Base-by-base conservation (phyloP, 345 rosid species). In the Aquilaria yunnanensis region DNA sequence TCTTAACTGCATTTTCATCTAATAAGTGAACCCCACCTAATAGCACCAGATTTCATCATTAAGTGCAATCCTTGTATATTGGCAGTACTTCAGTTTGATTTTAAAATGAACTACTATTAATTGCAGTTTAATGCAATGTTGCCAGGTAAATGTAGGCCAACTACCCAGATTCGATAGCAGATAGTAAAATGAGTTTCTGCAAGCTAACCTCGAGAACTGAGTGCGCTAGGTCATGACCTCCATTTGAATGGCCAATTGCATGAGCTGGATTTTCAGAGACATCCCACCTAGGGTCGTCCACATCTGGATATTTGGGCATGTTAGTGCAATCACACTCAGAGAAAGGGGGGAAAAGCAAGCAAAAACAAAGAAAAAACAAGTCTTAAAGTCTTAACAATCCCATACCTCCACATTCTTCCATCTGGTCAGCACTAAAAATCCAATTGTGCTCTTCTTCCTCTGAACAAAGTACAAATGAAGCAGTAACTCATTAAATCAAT, bases 351-450 rank as follows among this genome's bases (percentile, higher is more conserved):
- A 37, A 4, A n/a, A 67, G 13, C 30, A 62, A 3, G 6, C 31
- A 37, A 37, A 61, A 30, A 48, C 4, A 16, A 12, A 10, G 12
- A 4, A 9, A 56, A 30, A 34, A 57, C n/a, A 56, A 23, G 49
- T 66, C 12, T 30, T 3, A 67, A 51, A 37, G 60, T 1, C 32
- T 14, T 47, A 54, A 10, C 47, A 47, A 65, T 57, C 14, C 8
- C 62, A 37, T 58, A 66, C 96, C 97, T 67, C 69, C 53, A 62
- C 62, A 75, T 58, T 76, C 85, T 58, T 59, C 77, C 74, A 87
- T 61, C 74, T 79, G 89, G 70, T 91, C 96, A 50, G 96, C 90
- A 91, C 87, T 85, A 60, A 94, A 84, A 67, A 88, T 66, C 97
- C 96, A 88, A 70, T 81, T 83, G 59, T 77, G 75, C 53, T 68